These are phyloP conservation scores for Zelopaecilomyces penicillatus DNA, from an alignment of 2,329 filamentous ascomycete species.

Conservation along the genomic window DNA sequence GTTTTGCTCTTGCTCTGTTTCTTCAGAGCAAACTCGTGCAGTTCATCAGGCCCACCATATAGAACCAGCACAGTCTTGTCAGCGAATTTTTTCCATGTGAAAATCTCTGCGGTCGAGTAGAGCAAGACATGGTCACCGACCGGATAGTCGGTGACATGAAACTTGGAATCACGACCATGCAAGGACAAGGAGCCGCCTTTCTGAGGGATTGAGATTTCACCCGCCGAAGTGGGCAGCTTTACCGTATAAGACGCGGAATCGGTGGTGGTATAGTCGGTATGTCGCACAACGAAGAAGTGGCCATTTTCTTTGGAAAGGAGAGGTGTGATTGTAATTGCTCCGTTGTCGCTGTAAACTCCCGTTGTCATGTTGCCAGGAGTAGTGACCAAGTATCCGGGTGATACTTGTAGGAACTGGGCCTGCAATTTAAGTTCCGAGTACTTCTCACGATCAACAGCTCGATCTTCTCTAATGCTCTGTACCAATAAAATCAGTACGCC, in stretches of 20 bases:
- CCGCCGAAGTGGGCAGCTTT: constrained; percentile 50
- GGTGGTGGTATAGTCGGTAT: constrained; percentile 54
- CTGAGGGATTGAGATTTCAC: constrained; percentile 50
- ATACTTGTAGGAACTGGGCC: constrained; percentile 66
- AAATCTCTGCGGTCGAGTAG: constrained; percentile 63
- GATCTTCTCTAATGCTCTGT: constrained; percentile 56
- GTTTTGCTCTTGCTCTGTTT: constrained; percentile 12
- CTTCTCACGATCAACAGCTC: constrained; percentile 62
- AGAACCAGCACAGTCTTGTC: constrained; percentile 52
- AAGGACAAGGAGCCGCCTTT: constrained; percentile 48
- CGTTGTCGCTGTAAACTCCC: constrained; percentile 44
- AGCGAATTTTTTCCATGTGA: constrained; percentile 58
- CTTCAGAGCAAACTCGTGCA: constrained; percentile 51
- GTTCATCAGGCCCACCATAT: constrained; percentile 54
- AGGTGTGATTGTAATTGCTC: constrained; percentile 51
- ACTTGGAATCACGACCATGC: constrained; percentile 56
- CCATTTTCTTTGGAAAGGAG: constrained; percentile 45
- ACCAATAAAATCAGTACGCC: constrained; percentile 10
- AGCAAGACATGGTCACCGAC: constrained; percentile 50
- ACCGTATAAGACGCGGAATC: constrained; percentile 54
- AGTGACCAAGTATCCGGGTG: constrained; percentile 59
- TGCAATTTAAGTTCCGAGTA: constrained; percentile 72
- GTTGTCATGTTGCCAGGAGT: constrained; percentile 41
- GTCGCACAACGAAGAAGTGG: constrained; percentile 59
- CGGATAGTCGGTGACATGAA: constrained; percentile 59